These are phyloP conservation scores for Pleurotus platypus DNA, from an alignment of 768 basidiomycete genomes.

Conservation along the genomic window DNA sequence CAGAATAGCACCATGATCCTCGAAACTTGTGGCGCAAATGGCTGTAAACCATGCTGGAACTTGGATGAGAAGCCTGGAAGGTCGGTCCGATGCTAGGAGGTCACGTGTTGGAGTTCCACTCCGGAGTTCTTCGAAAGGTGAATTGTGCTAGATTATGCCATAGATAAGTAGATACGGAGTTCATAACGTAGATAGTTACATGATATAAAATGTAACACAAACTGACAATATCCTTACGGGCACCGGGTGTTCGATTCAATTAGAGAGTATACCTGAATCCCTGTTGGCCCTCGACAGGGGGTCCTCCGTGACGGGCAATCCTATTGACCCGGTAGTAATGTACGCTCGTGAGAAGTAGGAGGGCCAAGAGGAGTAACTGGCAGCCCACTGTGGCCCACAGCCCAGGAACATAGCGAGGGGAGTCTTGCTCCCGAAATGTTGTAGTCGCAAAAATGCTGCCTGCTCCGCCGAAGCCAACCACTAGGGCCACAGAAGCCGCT, in stretches of 20 bases:
- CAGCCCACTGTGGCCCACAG: conserved; percentile 42
- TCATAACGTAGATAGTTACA: no score
- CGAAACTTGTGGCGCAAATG: no score
- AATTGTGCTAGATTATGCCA: no score
- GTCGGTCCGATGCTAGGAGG: no score
- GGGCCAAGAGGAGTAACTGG: conserved; percentile 36
- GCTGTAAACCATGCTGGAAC: no score
- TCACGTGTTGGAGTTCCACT: no score
- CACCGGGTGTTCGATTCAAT: neutral
- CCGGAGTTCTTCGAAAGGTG: no score
- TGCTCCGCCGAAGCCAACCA: conserved; percentile 45
- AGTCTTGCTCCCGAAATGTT: conserved; percentile 42
- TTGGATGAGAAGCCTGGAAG: no score
- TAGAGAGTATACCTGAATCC: conserved; percentile 39
- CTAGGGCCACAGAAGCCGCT: conserved; percentile 42
- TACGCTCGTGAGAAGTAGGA: conserved; percentile 36
- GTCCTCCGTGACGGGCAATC: conserved; percentile 20
- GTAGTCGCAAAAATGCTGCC: conserved; percentile 47
- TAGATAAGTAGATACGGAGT: no score
- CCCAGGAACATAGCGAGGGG: conserved; percentile 42
- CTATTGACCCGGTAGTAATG: conserved; percentile 35
- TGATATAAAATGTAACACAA: neutral
- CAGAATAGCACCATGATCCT: no score
- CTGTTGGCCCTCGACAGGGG: conserved; percentile 25
- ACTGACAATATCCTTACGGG: neutral